A percentile compares a stretch with the other conserved stretches of the same genome.
Conservation (phyloP, 2,329 filamentous ascomycete genomes). For the Penicillium sp. region DNA sequence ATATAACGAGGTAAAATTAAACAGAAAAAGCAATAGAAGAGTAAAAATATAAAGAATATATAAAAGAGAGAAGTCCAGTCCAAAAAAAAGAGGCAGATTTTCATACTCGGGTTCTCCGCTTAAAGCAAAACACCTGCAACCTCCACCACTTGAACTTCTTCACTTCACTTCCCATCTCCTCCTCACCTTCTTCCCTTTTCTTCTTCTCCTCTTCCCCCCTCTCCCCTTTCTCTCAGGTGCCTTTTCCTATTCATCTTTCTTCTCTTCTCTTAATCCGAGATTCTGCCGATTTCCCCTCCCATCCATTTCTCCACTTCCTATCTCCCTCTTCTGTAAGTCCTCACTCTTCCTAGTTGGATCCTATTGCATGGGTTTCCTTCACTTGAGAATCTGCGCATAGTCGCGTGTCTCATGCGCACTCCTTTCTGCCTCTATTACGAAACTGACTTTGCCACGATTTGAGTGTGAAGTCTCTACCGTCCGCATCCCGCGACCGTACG, state of each 20-base stretch:
- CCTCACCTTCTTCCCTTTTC: slow-evolving; percentile 11
- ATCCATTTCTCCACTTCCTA: slow-evolving; percentile 26
- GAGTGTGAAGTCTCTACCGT: slow-evolving; percentile 10
- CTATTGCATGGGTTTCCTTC: background rate
- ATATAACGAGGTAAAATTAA: background rate
- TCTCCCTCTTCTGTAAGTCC: slow-evolving; percentile 25
- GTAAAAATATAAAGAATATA: background rate
- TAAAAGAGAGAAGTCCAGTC: background rate
- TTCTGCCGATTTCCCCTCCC: slow-evolving; percentile 23
- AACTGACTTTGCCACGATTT: slow-evolving; percentile 6
- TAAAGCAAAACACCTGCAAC: slow-evolving; percentile 19
- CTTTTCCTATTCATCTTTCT: slow-evolving; percentile 6
- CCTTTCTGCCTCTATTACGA: slow-evolving; percentile 5
- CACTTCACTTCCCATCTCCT: slow-evolving; percentile 11
- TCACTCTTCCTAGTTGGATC: slow-evolving; percentile 7
- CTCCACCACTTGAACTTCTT: slow-evolving; percentile 14
- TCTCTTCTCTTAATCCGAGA: slow-evolving; percentile 17
- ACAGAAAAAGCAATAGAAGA: background rate
- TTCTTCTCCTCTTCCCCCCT: slow-evolving; percentile 21
- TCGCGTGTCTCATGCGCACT: background rate
- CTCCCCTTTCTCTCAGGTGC: slow-evolving; percentile 11
- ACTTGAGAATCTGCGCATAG: slow-evolving; percentile 1
- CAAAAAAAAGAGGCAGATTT: slow-evolving; percentile 6
- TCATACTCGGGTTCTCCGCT: slow-evolving; percentile 20
- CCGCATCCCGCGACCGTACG: slow-evolving; percentile 9